phyloP scores from a whole-genome alignment of 805 yeast species.

The Metschnikowia baotianmanensis region DNA sequence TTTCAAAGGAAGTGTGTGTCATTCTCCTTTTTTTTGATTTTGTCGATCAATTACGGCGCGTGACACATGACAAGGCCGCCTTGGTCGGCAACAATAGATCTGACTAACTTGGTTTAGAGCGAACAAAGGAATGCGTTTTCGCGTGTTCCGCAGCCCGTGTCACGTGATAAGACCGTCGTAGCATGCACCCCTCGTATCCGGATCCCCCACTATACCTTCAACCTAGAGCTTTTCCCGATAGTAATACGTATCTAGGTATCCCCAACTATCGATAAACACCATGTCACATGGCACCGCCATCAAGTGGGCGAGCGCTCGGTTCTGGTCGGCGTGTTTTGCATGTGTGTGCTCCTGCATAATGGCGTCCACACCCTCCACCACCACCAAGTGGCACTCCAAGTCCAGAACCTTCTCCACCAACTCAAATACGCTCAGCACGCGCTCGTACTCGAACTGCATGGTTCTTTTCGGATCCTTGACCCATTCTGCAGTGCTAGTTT shows the following conservation, averaged over 20 bases:
- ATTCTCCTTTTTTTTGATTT: too few species aligned
- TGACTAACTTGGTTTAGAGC: too few species aligned
- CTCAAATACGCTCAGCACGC: constrained; percentile 13
- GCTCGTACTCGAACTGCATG: constrained; percentile 16
- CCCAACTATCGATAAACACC: constrained; percentile 18
- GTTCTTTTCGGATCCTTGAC: constrained; percentile 7
- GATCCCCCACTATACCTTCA: not conserved
- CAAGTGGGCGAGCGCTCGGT: constrained; percentile 9
- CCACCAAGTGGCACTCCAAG: constrained; percentile 10
- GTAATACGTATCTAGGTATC: constrained; percentile 15
- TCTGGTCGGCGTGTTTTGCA: constrained; percentile 11
- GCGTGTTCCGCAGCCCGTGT: not conserved
- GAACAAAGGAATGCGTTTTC: too few species aligned
- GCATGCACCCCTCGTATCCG: not conserved
- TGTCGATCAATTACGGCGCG: too few species aligned
- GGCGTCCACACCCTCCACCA: constrained; percentile 17
- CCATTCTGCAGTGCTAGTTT: constrained; percentile 11
- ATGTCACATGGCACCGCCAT: constrained; percentile 7
- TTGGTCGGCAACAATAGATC: too few species aligned
- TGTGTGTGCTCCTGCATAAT: constrained; percentile 16
- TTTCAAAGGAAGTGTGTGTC: too few species aligned
- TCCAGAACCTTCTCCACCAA: constrained; percentile 3
- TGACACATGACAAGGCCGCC: too few species aligned
- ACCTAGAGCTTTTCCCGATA: not conserved
- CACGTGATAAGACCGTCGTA: not conserved